Evolutionary conservation across 768 basidiomycete species (phyloP), one percentile per base, ranked within the genome.

Genomic region (Tylopilus plumbeoviolaceoides): DNA sequence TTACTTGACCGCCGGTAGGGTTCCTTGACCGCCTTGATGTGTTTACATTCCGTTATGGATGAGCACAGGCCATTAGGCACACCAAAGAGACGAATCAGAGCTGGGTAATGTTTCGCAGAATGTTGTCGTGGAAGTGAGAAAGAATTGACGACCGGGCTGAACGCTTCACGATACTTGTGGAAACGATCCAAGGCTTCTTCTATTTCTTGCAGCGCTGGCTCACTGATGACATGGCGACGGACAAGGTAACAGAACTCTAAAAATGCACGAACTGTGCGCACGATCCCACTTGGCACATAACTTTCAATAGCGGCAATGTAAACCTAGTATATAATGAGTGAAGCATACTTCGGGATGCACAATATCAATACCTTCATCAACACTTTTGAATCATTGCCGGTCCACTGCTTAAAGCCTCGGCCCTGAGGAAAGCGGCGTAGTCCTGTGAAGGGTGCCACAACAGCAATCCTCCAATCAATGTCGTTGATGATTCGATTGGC

Each of bases 281-380:
- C 4, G 10, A 33, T 33, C 9, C 12, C 31, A 3, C 1, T 1
- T 1, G 31, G 31, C 1, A 33, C 12, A 12, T 12, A 33, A 1
- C 31, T 11, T 33, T 33, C 11, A 12, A 33, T 33, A 12, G 31
- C 31, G 4, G 31, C 9, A 4, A 41, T 12, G 15, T 23, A 23
- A 23, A 23, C 21, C 20, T n/a, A n/a, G n/a, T n/a, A n/a, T n/a
- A n/a, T n/a, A n/a, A n/a, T n/a, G n/a, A n/a, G n/a, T n/a, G n/a
- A n/a, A n/a, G n/a, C n/a, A n/a, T n/a, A n/a, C n/a, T n/a, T n/a
- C n/a, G n/a, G n/a, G n/a, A n/a, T n/a, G n/a, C n/a, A n/a, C n/a
- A n/a, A n/a, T n/a, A n/a, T n/a, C n/a, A n/a, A n/a, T n/a, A n/a
- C 44, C 48, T 54, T 54, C 48, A 55, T 54, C 2, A 54, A 14